Percentiles rank a stretch among this genome's conserved stretches.
Evolutionary conservation across 768 basidiomycete genomes (phyloP).

Genomic region (Termitomyces sp.): DNA sequence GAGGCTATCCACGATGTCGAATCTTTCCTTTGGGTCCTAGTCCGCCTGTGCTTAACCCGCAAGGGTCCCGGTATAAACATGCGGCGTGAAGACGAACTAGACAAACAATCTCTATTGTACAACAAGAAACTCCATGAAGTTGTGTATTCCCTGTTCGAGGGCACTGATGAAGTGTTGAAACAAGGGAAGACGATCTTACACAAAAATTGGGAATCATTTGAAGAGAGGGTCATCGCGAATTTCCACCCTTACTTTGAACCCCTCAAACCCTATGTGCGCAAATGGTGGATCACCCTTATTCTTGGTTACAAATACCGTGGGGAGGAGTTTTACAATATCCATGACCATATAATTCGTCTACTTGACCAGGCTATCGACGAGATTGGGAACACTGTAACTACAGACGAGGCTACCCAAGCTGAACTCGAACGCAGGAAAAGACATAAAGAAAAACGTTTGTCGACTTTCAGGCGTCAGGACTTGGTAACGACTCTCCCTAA

Average conservation of each 20-base stretch:
- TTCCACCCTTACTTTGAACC: background rate
- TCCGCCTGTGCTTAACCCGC: slow-evolving; percentile 13
- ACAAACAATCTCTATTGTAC: background rate
- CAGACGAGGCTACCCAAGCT: background rate
- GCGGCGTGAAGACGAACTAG: background rate
- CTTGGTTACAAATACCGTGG: background rate
- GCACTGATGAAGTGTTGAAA: background rate
- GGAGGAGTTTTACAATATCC: background rate
- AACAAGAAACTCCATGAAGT: background rate
- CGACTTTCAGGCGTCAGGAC: no score
- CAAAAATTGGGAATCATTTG: background rate
- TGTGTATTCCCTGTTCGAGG: background rate
- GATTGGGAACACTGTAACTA: background rate
- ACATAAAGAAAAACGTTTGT: no score
- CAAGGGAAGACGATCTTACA: background rate
- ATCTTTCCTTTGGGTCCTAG: slow-evolving; percentile 17
- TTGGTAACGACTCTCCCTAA: no score
- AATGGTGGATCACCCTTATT: slow-evolving; percentile 1
- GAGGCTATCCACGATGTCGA: slow-evolving; percentile 15
- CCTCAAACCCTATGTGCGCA: background rate
- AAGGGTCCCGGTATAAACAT: slow-evolving; percentile 10
- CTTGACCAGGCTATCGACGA: background rate
- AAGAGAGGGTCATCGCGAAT: background rate
- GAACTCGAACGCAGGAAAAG: background rate
- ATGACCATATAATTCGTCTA: background rate